Evolutionary conservation across 2,329 filamentous ascomycete species (phyloP), one percentile per base, ranked within the genome.

Genomic region (Curvularia spicifera): DNA sequence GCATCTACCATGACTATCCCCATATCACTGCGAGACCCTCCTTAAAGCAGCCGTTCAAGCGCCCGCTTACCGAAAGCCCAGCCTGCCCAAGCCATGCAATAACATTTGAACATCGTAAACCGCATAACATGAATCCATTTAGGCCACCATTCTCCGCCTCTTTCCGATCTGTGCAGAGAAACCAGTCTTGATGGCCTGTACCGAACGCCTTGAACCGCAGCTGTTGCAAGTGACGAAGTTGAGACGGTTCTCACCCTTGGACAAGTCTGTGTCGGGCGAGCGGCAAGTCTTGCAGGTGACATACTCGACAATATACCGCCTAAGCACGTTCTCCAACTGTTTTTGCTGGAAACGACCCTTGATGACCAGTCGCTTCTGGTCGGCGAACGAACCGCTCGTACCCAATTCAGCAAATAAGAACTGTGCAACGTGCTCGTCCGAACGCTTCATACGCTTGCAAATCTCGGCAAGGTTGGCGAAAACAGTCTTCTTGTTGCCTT

Each of bases 341-440:
- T 97, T 97, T 83, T 98, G 94, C 81, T 98, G 94, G 90, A 99
- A 99, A 76, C 95, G 91, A 84, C 95, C 95, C 86, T 97, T 97
- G 86, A 99, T 99, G 76, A 99, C 93, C 73, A 99, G 81, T 76
- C 94, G 89, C 79, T 93, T 88, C 81, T 94, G 95, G 81, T 97
- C 95, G 13, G 63, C 67, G 55, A 97, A 93, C 77, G 91, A 96
- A 78, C 95, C 95, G 76, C 88, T 96, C 67, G 95, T 99, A 84
- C 95, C 95, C 88, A 99, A 86, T 80, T 99, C 95, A 68, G 95
- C 93, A 80, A 99, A 97, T 78, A 99, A 82, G 83, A 97, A 98
- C 72, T 94, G 90, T 52, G 93, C 98, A 67, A 99, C 91, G 82
- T 97, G 95, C 81, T 99, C 95, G 76, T 98, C 94, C 64, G 91